Evolutionary conservation across 1,284 basidiomycete species (phyloP).

Genomic region (Abortiporus biennis): DNA sequence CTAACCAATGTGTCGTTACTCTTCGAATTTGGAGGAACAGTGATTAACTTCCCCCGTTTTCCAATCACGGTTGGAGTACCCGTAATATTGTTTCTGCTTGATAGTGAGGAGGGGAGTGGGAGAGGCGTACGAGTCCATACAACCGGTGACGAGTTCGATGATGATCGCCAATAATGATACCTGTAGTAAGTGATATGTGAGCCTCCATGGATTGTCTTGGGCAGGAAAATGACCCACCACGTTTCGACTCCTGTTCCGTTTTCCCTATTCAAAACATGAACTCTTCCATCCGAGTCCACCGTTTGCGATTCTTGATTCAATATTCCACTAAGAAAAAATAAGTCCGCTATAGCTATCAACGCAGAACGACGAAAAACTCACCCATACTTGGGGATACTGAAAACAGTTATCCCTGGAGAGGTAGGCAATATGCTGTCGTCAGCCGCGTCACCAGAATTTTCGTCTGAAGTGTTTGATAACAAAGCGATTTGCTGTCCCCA

Average conservation of each 20-base stretch:
- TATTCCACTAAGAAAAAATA: constrained; percentile 27
- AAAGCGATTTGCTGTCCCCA: constrained; percentile 32
- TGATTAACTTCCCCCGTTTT: constrained; percentile 34
- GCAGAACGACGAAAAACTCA: constrained; percentile 10
- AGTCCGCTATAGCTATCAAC: background rate
- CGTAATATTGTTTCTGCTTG: constrained; percentile 31
- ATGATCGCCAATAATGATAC: constrained; percentile 38
- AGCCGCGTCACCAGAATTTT: no score
- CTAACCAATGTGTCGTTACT: constrained; percentile 6
- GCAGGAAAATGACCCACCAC: constrained; percentile 22
- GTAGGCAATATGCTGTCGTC: constrained; percentile 28
- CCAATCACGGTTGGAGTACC: constrained; percentile 34
- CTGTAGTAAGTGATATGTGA: constrained; percentile 17
- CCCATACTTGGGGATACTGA: constrained; percentile 37
- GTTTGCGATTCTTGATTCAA: constrained; percentile 39
- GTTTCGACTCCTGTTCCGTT: constrained; percentile 32
- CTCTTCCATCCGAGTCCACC: constrained; percentile 28
- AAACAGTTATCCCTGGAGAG: constrained; percentile 34
- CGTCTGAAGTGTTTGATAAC: constrained; percentile 8
- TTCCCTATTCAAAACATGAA: constrained; percentile 39
- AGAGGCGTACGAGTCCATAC: constrained; percentile 33
- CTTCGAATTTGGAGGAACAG: constrained; percentile 15
- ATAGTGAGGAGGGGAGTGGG: constrained; percentile 22
- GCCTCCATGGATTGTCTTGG: background rate
- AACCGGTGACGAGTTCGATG: constrained; percentile 16